Evolutionary conservation across 2,329 filamentous ascomycete species (phyloP).

Genomic region (Nakataea oryzae): DNA sequence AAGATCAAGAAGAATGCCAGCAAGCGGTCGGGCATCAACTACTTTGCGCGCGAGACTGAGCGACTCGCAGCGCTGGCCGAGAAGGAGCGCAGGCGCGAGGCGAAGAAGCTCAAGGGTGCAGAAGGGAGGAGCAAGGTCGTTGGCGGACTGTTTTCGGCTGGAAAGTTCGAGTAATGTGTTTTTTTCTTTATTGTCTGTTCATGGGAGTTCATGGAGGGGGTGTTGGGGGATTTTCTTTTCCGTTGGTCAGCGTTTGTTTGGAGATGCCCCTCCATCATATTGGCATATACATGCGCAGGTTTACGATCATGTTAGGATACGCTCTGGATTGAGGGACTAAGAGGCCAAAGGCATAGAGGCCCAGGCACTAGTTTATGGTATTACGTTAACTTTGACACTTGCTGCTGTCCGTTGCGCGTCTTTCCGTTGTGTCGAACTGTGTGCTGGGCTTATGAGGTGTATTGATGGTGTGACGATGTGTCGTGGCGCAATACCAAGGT

Average conservation of each 20-base stretch:
- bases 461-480: too few species aligned
- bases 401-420: too few species aligned
- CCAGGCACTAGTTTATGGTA: neutral
- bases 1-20: constrained; percentile 43
- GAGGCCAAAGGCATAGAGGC: neutral
- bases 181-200: neutral
- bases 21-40: constrained; percentile 50
- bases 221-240: neutral
- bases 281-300: neutral
- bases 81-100: constrained; percentile 46
- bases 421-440: too few species aligned
- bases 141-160: constrained; percentile 46
- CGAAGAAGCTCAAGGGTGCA: constrained; percentile 45
- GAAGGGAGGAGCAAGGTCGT: constrained; percentile 46
- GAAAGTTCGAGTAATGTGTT: constrained; percentile 35
- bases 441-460: too few species aligned
- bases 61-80: constrained; percentile 42
- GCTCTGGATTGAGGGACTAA: neutral
- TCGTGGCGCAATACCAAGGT: too few species aligned
- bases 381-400: neutral
- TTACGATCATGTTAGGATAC: neutral
- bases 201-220: neutral
- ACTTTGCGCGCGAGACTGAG: constrained; percentile 50
- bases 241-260: neutral
- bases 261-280: neutral